A percentile compares a stretch with the other conserved stretches of the same genome.
phyloP scores from a whole-genome alignment of 192 early-diverging fungal genomes.

The Linderina pennispora region DNA sequence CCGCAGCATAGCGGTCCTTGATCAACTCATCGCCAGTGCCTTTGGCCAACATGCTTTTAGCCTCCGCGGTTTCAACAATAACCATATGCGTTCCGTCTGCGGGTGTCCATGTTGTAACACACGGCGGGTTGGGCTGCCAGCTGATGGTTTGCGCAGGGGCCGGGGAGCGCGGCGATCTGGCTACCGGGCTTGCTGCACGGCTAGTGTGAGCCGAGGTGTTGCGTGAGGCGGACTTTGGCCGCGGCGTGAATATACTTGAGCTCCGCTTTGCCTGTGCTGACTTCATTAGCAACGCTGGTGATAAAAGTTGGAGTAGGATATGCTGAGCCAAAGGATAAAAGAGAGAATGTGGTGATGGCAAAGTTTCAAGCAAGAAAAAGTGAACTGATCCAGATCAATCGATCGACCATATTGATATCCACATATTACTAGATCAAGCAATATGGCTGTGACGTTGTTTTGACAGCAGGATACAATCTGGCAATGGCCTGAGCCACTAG shows the following conservation, averaged over 20 bases:
- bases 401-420: too few relatives aligned
- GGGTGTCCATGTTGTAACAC: background rate
- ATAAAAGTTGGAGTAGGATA: too few relatives aligned
- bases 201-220: background rate
- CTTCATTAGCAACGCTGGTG: too few relatives aligned
- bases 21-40: background rate
- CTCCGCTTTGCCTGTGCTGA: background rate
- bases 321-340: too few relatives aligned
- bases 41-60: too few relatives aligned
- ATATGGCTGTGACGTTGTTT: too few relatives aligned
- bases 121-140: background rate
- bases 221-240: background rate
- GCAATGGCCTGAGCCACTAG: too few relatives aligned
- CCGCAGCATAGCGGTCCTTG: constrained; percentile 13
- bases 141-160: background rate
- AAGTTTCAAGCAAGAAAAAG: too few relatives aligned
- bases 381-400: too few relatives aligned
- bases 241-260: constrained; percentile 17
- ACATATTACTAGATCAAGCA: too few relatives aligned
- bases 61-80: background rate
- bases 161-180: background rate
- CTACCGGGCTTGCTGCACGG: background rate
- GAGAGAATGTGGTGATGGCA: too few relatives aligned
- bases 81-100: background rate
- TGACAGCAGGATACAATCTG: too few relatives aligned